Evolutionary conservation across 2,329 filamentous ascomycete genomes (phyloP), one percentile per base, ranked within the genome.

Genomic region (Apiospora koreana): DNA sequence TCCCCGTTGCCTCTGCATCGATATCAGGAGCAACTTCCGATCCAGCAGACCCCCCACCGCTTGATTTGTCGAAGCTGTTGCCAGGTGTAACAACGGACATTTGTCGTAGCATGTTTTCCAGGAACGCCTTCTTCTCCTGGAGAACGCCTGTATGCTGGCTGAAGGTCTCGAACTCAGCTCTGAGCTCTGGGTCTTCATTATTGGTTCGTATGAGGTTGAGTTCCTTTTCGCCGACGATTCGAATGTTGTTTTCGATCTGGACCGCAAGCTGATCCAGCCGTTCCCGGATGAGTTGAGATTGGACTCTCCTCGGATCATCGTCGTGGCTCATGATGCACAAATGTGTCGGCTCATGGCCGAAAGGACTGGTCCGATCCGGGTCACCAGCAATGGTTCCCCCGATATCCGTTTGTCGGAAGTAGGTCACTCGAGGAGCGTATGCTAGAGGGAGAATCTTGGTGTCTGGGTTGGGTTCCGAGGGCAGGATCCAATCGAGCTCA

Each of bases 401-500:
- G 78, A 98, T 96, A 76, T 99, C 96, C 1, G 96, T 99, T 81
- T 99, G 94, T 42, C 96, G 90, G 84, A 98, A 97, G 80, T 99
- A 99, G 0, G 96, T 98, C 77, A 99, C 93, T 1, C 96, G 90
- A n/a, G 96, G 97, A 25, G 95, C 94, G 76, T 92, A 98, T 0
- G 93, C 95, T 10, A 99, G 87, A 0, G 97, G 97, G 69, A 99
- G 82, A 64, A 99, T 99, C 80, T 96, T 95, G 0, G 95, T 98
- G 74, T 97, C 92, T 0, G 95, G 95, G 74, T 97, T 97, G 42
- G 92, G 90, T 77, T 97, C 94, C 18, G 94, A 92, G 0, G 95
- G 95, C 31, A 98, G 83, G 69, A 97, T 95, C 95, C 95, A 98
- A 79, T 98, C 97, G 28, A 99, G 84, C 80, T 99, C 96, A 41